Conservation (phyloP, 805 yeast genomes). For the Metschnikowia corniflorae region DNA sequence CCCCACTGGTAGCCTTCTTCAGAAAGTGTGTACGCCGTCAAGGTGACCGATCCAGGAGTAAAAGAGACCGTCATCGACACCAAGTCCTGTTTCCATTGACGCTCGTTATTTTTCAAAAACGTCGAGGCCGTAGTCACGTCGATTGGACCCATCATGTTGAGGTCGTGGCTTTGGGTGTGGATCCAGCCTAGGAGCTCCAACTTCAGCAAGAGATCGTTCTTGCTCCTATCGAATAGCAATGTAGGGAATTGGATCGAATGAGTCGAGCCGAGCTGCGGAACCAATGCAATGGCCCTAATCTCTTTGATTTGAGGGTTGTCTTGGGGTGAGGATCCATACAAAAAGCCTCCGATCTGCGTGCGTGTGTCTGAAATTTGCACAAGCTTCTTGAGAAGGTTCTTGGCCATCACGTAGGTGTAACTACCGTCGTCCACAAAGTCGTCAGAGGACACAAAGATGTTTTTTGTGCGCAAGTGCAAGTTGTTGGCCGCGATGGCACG, state of each 20-base stretch:
- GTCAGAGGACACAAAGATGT: slow-evolving; percentile 65
- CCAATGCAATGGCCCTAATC: slow-evolving; percentile 66
- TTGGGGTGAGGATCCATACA: slow-evolving; percentile 76
- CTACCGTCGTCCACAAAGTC: slow-evolving; percentile 47
- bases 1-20: slow-evolving; percentile 83
- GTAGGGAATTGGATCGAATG: slow-evolving; percentile 62
- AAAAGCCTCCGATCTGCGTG: slow-evolving; percentile 74
- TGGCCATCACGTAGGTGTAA: slow-evolving; percentile 75
- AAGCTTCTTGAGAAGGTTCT: slow-evolving; percentile 72
- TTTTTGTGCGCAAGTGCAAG: slow-evolving; percentile 67
- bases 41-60: slow-evolving; percentile 79
- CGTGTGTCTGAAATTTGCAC: slow-evolving; percentile 77
- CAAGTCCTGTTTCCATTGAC: slow-evolving; percentile 40
- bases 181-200: slow-evolving; percentile 88
- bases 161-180: slow-evolving; percentile 78
- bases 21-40: slow-evolving; percentile 60
- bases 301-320: slow-evolving; percentile 77
- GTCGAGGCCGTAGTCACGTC: slow-evolving; percentile 64
- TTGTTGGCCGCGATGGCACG: slow-evolving; percentile 77
- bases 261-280: slow-evolving; percentile 82
- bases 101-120: slow-evolving; percentile 32
- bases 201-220: slow-evolving; percentile 34
- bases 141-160: slow-evolving; percentile 57
- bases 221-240: slow-evolving; percentile 39
- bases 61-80: slow-evolving; percentile 65